Base-by-base conservation (phyloP, 1,284 basidiomycete species). In the Tilletia indica region DNA sequence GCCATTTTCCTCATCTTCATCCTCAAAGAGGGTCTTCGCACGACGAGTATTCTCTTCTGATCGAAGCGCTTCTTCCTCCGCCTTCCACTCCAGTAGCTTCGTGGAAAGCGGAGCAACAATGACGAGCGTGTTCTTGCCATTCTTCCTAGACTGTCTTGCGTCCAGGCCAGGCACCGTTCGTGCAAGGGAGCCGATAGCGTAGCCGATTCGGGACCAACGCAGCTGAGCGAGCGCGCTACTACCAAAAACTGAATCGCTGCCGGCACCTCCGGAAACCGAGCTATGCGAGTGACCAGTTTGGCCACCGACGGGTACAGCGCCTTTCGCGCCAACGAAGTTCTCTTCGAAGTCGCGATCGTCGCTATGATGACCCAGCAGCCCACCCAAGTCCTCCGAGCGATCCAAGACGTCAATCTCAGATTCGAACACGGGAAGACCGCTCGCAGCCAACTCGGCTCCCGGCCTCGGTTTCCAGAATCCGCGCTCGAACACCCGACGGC, bases 401-500 rank as follows among this genome's bases (percentile, higher is more conserved):
- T 54, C 74, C 14, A 76, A 72, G 38, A 77, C 73, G 81, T 45
- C 82, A 51, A 86, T 85, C 36, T 85, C 82, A 9, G 82, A 76
- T 3, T 88, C 88, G 77, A 73, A 84, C 11, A 19, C 11, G 25
- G 61, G 70, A 4, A 68, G 63, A 16, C 69, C 34, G 5, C 64
- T 34, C 51, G 63, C 61, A 0, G 63, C 67, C 19, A 69, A 71
- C 36, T 45, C 47, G 4, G 31, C 25, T n/a, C 36, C 67, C 5
- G 39, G 54, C 67, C 77, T 89, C 67, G 47, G 70, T 71, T 87
- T 87, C 95, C 94, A 98, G 85, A 91, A 98, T 0, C 94, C 94
- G 61, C 92, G 89, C 82, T 94, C 93, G 83, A 91, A 97, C 1
- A 97, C 90, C 71, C 90, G 89, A 73, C 93, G 88, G 5, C 92